Evolutionary conservation across 371 early-diverging fungal species (phyloP).

Genomic region (Vairimorpha necatrix): DNA sequence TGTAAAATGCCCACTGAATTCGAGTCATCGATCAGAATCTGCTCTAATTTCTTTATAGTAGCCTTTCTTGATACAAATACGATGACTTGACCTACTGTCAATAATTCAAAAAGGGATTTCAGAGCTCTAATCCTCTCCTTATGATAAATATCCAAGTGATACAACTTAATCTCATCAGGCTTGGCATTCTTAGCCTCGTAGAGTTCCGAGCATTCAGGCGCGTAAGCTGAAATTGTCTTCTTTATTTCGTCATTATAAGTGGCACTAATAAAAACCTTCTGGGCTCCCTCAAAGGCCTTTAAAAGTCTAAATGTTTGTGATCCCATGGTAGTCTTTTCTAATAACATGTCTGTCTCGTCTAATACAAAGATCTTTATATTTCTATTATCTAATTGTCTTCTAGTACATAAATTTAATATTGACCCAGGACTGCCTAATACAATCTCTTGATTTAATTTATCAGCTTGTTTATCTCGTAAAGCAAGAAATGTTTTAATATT

Average conservation of each 20-base stretch:
- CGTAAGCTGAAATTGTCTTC: conserved; percentile 72
- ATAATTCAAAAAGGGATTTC: conserved; percentile 74
- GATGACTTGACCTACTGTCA: conserved; percentile 89
- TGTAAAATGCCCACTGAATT: conserved; percentile 78
- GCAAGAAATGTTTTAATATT: conserved; percentile 70
- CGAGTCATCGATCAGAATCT: conserved; percentile 72
- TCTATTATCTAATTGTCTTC: conserved; percentile 12
- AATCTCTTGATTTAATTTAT: conserved; percentile 71
- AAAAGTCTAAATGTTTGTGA: conserved; percentile 53
- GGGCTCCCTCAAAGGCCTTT: conserved; percentile 59
- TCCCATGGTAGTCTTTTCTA: conserved; percentile 59
- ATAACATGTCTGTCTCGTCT: conserved; percentile 63
- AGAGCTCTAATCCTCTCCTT: conserved; percentile 71
- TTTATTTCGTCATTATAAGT: conserved; percentile 79
- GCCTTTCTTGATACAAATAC: conserved; percentile 78
- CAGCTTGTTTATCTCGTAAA: conserved; percentile 66
- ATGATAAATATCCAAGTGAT: conserved; percentile 79
- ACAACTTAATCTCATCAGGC: conserved; percentile 86
- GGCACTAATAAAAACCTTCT: conserved; percentile 77
- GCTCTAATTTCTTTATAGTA: conserved; percentile 73
- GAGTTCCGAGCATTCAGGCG: conserved; percentile 75
- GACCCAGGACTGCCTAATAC: conserved; percentile 92
- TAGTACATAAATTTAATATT: conserved; percentile 67
- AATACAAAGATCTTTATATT: conserved; percentile 58
- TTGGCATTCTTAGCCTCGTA: conserved; percentile 79